These are phyloP conservation scores for Penicillium sp. DNA, from an alignment of 2,329 filamentous ascomycete genomes.

Conservation along the genomic window DNA sequence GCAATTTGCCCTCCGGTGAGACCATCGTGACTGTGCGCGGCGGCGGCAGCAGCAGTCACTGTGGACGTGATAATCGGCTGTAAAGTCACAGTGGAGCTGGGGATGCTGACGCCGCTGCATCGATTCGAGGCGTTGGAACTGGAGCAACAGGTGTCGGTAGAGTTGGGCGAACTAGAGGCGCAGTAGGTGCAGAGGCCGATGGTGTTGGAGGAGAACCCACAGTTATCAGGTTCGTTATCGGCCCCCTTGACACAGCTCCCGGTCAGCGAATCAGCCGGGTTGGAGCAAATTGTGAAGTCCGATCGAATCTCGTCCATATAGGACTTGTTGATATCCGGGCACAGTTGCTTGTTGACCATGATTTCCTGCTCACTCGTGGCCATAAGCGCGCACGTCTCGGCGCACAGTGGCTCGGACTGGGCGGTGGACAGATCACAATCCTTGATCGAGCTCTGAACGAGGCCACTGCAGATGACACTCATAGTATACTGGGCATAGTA, in stretches of 20 bases:
- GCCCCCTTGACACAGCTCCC: constrained; percentile 68
- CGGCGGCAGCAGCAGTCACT: constrained; percentile 48
- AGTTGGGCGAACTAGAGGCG: constrained; percentile 72
- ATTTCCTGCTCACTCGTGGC: constrained; percentile 77
- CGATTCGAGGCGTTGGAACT: constrained; percentile 67
- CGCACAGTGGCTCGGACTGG: constrained; percentile 71
- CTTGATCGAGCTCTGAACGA: constrained; percentile 79
- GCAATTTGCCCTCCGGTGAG: constrained; percentile 85
- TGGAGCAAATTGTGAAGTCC: constrained; percentile 83
- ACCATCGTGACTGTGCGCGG: constrained; percentile 34
- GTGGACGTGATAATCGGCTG: constrained; percentile 50
- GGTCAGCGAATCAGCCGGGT: constrained; percentile 73
- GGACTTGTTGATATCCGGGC: constrained; percentile 58
- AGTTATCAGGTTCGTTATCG: constrained; percentile 77
- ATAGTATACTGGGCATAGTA: constrained; percentile 92
- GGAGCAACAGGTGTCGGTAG: constrained; percentile 92
- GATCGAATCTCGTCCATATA: constrained; percentile 74
- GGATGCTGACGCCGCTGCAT: constrained; percentile 72
- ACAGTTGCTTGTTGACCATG: constrained; percentile 66
- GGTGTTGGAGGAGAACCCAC: constrained; percentile 69
- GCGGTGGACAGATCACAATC: constrained; percentile 61
- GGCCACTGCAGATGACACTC: constrained; percentile 85
- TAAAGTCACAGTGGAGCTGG: constrained; percentile 56
- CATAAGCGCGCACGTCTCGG: constrained; percentile 70
- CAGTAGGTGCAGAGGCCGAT: constrained; percentile 84